These are phyloP conservation scores for Salinomyces thailandicus DNA, from an alignment of 2,329 filamentous ascomycete genomes.

Conservation along the genomic window DNA sequence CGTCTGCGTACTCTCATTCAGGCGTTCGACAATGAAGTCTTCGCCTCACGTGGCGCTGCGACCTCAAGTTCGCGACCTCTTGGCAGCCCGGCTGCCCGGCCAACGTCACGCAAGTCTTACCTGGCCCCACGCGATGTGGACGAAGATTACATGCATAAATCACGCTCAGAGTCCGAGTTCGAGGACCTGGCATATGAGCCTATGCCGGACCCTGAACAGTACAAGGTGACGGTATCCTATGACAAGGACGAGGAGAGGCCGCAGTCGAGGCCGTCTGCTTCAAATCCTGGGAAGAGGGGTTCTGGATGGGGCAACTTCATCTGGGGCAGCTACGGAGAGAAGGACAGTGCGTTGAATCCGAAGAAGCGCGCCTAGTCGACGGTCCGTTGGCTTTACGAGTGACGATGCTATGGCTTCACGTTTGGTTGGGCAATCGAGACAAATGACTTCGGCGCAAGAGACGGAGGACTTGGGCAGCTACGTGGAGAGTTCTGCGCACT, in stretches of 20 bases:
- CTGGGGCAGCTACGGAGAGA: slow-evolving; percentile 28
- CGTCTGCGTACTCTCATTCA: slow-evolving; percentile 62
- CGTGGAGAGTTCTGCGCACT: no score
- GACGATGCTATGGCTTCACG: no score
- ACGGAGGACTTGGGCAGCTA: no score
- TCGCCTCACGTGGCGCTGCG: slow-evolving; percentile 8
- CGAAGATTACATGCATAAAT: slow-evolving; percentile 55
- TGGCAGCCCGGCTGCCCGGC: slow-evolving; percentile 9
- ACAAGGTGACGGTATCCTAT: slow-evolving; percentile 5
- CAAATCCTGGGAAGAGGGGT: slow-evolving; percentile 7
- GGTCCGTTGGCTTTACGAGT: no score
- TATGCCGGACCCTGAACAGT: slow-evolving; percentile 27
- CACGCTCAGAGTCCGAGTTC: slow-evolving; percentile 78
- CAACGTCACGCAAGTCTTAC: slow-evolving; percentile 21
- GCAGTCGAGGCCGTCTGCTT: slow-evolving; percentile 5
- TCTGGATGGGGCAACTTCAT: slow-evolving; percentile 28
- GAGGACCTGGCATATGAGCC: slow-evolving; percentile 41
- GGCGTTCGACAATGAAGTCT: slow-evolving; percentile 70
- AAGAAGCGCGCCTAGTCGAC: no score
- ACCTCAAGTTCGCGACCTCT: slow-evolving; percentile 13
- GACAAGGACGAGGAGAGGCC: slow-evolving; percentile 5
- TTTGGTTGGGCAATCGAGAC: no score
- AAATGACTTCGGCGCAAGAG: no score
- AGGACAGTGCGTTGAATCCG: slow-evolving; percentile 21
- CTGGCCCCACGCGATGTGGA: slow-evolving; percentile 19